Evolutionary conservation across 1,139 yeast species (phyloP), one percentile per base, ranked within the genome.

Genomic region (Eremothecium gossypii): DNA sequence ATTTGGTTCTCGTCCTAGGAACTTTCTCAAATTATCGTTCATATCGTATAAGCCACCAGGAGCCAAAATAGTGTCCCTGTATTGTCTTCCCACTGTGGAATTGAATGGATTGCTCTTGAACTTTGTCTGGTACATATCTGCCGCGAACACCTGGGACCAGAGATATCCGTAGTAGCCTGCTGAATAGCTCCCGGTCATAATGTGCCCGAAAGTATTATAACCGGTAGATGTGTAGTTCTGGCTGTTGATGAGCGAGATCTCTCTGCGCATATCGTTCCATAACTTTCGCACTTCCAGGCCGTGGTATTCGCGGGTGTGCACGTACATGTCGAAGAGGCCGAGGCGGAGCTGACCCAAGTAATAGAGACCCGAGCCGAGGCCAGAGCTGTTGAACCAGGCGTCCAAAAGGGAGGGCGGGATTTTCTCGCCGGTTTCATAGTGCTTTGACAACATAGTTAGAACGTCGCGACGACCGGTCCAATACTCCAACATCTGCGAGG

Each of bases 161-260:
- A 84, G 65, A 61, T 85, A 85, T 2, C 95, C 94, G 55, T 84
- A 85, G 65, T 85, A 85, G 2, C 94, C 93, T 17, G 91, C 77
- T 49, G 82, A 87, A 58, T 85, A 85, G 6, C 94, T 93, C 38
- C 85, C 87, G 64, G 82, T 80, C 64, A 85, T 71, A 13, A 64
- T 63, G 57, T 85, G 95, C 4, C 86, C 89, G 60, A 85, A 84
- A 1, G 89, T 76, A 30, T 81, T 77, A 60, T 75, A 83, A 2
- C 94, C 94, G 45, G 71, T 76, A 7, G 82, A 74, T 26, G 65
- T 56, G 27, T 64, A 65, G 31, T 73, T 77, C 31, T 77, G 86
- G 45, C 73, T 71, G 28, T 74, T 69, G 35, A 82, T 67, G 43
- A 79, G 62, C 4, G 82, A 70, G 30, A 82, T 69, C 10, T 77